Evolutionary conservation across 306 rosid species (phyloP).

Genomic region (Cucurbita argyrosperma): DNA sequence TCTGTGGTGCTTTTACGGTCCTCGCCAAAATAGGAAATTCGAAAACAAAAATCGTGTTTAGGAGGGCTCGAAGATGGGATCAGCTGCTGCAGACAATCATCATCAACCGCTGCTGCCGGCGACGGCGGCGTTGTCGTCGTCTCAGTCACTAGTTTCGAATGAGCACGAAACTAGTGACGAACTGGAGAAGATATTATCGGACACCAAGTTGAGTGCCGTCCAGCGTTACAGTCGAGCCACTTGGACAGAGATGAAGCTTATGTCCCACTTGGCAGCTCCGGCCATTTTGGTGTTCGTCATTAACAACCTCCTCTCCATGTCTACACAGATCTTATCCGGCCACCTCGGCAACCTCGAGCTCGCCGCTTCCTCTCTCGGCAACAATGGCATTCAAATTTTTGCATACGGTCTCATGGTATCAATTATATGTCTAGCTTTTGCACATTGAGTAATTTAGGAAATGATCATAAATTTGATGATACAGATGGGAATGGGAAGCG

Average conservation of each 20-base stretch:
- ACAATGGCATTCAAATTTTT: not conserved
- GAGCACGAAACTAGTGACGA: not conserved
- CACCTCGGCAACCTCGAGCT: not conserved
- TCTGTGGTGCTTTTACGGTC: too few species aligned
- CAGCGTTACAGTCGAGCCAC: slow-evolving; percentile 8
- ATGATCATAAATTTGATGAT: too few species aligned
- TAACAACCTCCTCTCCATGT: not conserved
- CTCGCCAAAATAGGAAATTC: too few species aligned
- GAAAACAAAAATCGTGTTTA: too few species aligned
- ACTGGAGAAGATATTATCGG: slow-evolving; percentile 36
- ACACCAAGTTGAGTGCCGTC: slow-evolving; percentile 12
- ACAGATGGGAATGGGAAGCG: slow-evolving; percentile 81
- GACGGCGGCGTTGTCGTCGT: not conserved
- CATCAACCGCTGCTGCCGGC: not conserved
- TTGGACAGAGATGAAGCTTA: not conserved
- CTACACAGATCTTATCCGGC: not conserved
- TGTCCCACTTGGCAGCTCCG: not conserved
- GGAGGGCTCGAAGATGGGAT: not conserved
- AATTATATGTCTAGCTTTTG: too few species aligned
- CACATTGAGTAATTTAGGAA: too few species aligned
- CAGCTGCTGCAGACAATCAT: not conserved
- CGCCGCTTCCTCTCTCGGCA: not conserved
- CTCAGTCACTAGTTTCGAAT: not conserved
- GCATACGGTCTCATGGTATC: not conserved
- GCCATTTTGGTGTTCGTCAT: not conserved